phyloP scores from a whole-genome alignment of 2,329 filamentous ascomycete genomes.

The Gnomoniopsis smithogilvyi region DNA sequence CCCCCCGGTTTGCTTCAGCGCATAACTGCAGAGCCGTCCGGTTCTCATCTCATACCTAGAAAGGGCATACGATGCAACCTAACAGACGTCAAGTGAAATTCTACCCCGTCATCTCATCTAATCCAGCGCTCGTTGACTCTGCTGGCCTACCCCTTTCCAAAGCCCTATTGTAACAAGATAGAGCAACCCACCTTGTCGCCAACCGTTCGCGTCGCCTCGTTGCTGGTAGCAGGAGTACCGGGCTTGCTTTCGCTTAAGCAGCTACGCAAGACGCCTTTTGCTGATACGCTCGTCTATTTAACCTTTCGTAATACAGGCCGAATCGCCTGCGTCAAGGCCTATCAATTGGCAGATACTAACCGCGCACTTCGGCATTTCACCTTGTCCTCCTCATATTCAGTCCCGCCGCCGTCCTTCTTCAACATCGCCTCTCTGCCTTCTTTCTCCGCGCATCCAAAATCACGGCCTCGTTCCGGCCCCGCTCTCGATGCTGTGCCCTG shows the following conservation, averaged over 20 bases:
- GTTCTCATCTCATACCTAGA: not conserved
- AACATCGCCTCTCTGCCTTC: not conserved
- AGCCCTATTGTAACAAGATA: not conserved
- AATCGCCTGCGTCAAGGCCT: constrained; percentile 16
- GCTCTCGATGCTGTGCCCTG: not conserved
- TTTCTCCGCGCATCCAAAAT: not conserved
- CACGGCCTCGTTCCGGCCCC: not conserved
- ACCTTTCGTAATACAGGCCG: constrained; percentile 16
- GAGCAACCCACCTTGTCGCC: not conserved
- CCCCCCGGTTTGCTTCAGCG: too few species aligned
- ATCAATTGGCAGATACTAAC: constrained; percentile 15
- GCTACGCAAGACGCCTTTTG: constrained; percentile 13
- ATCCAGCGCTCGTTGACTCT: not conserved
- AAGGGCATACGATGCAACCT: not conserved
- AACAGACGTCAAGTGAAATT: not conserved
- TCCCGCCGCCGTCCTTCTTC: constrained; percentile 8
- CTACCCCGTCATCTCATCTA: not conserved
- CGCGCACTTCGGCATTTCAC: constrained; percentile 10
- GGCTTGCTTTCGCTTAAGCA: constrained; percentile 21
- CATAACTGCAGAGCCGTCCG: not conserved
- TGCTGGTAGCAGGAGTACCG: constrained; percentile 7
- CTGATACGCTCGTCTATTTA: constrained; percentile 20
- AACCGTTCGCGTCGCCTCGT: not conserved
- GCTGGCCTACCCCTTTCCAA: not conserved
- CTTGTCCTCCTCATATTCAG: constrained; percentile 1